These are phyloP conservation scores for Xerocomus potaroensis DNA, from an alignment of 768 basidiomycete species.

Conservation along the genomic window DNA sequence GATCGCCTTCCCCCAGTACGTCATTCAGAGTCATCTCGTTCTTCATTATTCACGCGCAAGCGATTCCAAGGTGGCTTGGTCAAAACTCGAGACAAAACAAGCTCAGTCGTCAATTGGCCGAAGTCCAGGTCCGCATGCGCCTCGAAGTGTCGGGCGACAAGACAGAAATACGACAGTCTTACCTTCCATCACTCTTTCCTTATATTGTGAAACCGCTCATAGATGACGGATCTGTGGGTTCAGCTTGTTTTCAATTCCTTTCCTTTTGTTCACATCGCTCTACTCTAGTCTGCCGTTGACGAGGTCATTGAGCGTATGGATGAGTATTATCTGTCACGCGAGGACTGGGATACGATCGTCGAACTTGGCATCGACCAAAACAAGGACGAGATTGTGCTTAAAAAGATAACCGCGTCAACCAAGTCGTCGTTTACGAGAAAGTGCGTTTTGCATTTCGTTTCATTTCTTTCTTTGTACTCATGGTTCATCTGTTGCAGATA, in stretches of 20 bases:
- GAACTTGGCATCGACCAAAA: constrained; percentile 87
- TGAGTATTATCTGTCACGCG: constrained; percentile 86
- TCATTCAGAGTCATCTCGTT: constrained; percentile 6
- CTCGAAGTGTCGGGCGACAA: constrained; percentile 90
- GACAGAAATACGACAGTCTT: constrained; percentile 84
- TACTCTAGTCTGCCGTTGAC: constrained; percentile 50
- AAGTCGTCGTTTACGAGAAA: constrained; percentile 85
- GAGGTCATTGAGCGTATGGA: constrained; percentile 89
- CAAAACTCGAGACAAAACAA: constrained; percentile 94
- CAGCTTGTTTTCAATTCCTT: neutral
- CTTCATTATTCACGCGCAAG: neutral
- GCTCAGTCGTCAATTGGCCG: constrained; percentile 71
- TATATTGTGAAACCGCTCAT: constrained; percentile 76
- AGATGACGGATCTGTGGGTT: constrained; percentile 67
- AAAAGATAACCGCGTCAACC: constrained; percentile 76
- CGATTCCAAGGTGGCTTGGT: constrained; percentile 77
- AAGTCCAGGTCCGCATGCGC: constrained; percentile 94
- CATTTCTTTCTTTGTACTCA: neutral
- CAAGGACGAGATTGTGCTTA: constrained; percentile 69
- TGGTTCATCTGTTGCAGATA: constrained; percentile 50
- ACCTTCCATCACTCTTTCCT: constrained; percentile 84
- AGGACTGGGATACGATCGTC: constrained; percentile 95
- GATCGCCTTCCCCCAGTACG: constrained; percentile 82
- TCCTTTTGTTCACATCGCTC: neutral
- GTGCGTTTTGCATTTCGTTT: constrained; percentile 40